A percentile compares a stretch with the other conserved stretches of the same genome.
phyloP scores from a whole-genome alignment of 1,284 basidiomycete species.

The Irpex rosettiformis region DNA sequence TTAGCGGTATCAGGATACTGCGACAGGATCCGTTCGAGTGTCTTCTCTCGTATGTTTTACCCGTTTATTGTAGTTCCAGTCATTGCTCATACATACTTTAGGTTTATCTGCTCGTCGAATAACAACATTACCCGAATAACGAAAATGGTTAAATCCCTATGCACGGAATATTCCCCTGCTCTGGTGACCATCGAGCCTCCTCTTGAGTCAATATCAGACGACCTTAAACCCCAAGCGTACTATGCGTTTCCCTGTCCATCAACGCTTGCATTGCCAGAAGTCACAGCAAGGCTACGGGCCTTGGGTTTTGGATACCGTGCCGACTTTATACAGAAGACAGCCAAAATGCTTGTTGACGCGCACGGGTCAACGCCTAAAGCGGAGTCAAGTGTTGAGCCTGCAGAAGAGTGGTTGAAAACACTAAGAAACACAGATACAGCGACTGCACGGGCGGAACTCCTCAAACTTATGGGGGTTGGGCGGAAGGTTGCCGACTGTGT shows the following conservation, averaged over 20 bases:
- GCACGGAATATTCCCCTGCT: constrained; percentile 65
- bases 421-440: constrained; percentile 52
- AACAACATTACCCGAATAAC: constrained; percentile 95
- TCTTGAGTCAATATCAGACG: constrained; percentile 13
- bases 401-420: constrained; percentile 58
- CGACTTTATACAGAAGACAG: constrained; percentile 82
- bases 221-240: constrained; percentile 42
- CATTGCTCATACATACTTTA: constrained; percentile 28
- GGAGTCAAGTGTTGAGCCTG: constrained; percentile 34
- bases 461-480: constrained; percentile 88
- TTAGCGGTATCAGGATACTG: constrained; percentile 72
- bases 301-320: constrained; percentile 97
- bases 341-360: constrained; percentile 70
- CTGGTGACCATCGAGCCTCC: constrained; percentile 52
- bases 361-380: constrained; percentile 31
- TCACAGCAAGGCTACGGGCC: constrained; percentile 65
- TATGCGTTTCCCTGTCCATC: constrained; percentile 86
- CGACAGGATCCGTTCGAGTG: constrained; percentile 97
- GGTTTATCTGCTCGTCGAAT: constrained; percentile 98
- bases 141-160: constrained; percentile 80
- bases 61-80: constrained; percentile 8
- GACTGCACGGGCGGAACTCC: constrained; percentile 69
- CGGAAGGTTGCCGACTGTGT: constrained; percentile 97
- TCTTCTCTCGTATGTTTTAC: constrained; percentile 75
- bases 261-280: constrained; percentile 57